Evolutionary conservation across 2,329 filamentous ascomycete genomes (phyloP).

Genomic region (Talaromyces sp.): DNA sequence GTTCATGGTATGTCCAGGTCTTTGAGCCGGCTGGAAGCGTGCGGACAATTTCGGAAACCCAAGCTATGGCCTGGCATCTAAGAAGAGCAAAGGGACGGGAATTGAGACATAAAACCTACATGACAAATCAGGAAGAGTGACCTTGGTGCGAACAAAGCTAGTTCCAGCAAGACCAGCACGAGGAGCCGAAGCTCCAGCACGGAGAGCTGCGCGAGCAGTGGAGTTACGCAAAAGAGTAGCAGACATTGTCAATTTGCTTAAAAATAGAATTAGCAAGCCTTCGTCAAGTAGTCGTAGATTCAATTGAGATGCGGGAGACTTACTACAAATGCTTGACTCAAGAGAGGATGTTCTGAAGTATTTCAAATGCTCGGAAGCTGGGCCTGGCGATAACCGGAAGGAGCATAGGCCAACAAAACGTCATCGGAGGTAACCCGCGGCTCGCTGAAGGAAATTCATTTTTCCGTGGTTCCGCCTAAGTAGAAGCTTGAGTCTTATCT

Average conservation of each 20-base stretch:
- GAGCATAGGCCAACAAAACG: constrained; percentile 19
- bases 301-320: background rate
- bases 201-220: constrained; percentile 68
- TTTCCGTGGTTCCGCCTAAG: constrained; percentile 12
- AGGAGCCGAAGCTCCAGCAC: constrained; percentile 57
- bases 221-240: constrained; percentile 70
- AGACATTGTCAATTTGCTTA: constrained; percentile 58
- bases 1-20: background rate
- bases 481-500: background rate
- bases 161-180: constrained; percentile 65
- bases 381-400: background rate
- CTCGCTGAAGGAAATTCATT: background rate
- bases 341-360: background rate
- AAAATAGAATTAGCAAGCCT: background rate
- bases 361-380: background rate
- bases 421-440: constrained; percentile 15
- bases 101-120: constrained; percentile 53
- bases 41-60: background rate
- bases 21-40: background rate
- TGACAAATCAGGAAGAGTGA: constrained; percentile 83
- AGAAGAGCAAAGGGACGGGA: background rate
- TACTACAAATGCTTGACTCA: background rate
- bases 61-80: background rate
- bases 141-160: constrained; percentile 81
- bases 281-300: background rate